phyloP scores from a whole-genome alignment of 2,329 filamentous ascomycete genomes.

The Ascochyta pisi region DNA sequence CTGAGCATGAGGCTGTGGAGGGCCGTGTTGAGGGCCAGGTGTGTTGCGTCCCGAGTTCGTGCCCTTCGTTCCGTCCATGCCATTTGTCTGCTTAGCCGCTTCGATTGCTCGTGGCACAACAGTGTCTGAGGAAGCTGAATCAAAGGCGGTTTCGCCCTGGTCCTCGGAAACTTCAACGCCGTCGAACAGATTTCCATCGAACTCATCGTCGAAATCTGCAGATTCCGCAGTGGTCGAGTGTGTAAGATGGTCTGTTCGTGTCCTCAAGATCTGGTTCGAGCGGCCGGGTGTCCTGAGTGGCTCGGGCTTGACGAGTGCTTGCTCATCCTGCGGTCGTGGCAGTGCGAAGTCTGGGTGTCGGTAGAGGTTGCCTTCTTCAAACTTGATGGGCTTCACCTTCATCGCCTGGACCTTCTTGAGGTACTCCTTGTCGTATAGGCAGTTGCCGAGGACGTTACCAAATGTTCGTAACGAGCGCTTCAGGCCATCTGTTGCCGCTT shows the following conservation, averaged over 20 bases:
- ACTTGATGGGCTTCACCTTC: conserved; percentile 78
- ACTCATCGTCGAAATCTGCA: conserved; percentile 62
- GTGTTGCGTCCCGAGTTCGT: conserved; percentile 30
- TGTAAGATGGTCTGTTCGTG: conserved; percentile 42
- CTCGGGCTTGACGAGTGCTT: conserved; percentile 38
- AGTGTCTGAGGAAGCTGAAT: conserved; percentile 29
- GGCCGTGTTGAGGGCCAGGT: conserved; percentile 28
- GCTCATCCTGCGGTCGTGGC: conserved; percentile 43
- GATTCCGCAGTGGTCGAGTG: conserved; percentile 49
- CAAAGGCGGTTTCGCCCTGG: conserved; percentile 63
- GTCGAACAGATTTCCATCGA: conserved; percentile 62
- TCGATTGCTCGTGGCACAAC: conserved; percentile 21
- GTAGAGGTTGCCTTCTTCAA: conserved; percentile 80
- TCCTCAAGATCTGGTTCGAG: conserved; percentile 33
- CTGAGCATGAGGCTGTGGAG: conserved; percentile 29
- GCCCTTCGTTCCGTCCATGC: conserved; percentile 23
- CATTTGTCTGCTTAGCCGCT: conserved; percentile 19
- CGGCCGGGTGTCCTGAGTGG: conserved; percentile 32
- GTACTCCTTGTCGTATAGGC: conserved; percentile 97
- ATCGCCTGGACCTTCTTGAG: conserved; percentile 88
- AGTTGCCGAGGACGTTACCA: conserved; percentile 97
- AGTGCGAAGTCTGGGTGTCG: conserved; percentile 76
- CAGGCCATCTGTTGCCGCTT: conserved; percentile 91
- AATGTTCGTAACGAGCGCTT: conserved; percentile 91
- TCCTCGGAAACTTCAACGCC: conserved; percentile 66